Evolutionary conservation across 192 early-diverging fungal genomes (phyloP).

Genomic region (Helicostylum pulchrum): DNA sequence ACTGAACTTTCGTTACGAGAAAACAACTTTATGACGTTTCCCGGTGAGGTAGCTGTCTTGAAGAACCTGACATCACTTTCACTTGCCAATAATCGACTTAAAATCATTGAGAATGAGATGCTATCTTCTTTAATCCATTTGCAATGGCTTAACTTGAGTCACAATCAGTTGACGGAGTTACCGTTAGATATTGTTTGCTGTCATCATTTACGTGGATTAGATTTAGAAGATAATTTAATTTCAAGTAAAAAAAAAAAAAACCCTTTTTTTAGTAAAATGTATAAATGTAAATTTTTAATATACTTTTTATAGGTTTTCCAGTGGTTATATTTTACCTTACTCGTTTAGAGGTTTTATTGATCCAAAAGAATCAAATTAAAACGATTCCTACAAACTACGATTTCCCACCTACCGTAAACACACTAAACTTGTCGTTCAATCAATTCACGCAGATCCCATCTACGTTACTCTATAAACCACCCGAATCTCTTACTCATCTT

Average conservation of each 20-base stretch:
- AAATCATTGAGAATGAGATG: conserved; percentile 7
- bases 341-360: conserved; percentile 33
- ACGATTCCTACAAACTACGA: conserved; percentile 20
- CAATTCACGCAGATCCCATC: conserved; percentile 32
- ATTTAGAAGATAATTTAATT: conserved; percentile 40
- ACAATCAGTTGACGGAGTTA: conserved; percentile 17
- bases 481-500: conserved; percentile 31
- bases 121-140: conserved; percentile 18
- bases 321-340: conserved; percentile 31
- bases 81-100: conserved; percentile 37
- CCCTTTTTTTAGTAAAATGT: too few species aligned
- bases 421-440: conserved; percentile 44
- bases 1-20: conserved; percentile 40
- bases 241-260: conserved; percentile 17
- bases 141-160: conserved; percentile 26
- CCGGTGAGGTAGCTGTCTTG: conserved; percentile 35
- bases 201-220: conserved; percentile 35
- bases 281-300: background rate
- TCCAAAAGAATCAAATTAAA: conserved; percentile 45
- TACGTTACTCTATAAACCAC: conserved; percentile 24
- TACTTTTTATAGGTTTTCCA: conserved; percentile 21
- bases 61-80: conserved; percentile 41
- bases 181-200: conserved; percentile 33
- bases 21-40: conserved; percentile 38
- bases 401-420: conserved; percentile 28